Evolutionary conservation across 1,284 basidiomycete species (phyloP).

Genomic region (Ganoderma multipileum): DNA sequence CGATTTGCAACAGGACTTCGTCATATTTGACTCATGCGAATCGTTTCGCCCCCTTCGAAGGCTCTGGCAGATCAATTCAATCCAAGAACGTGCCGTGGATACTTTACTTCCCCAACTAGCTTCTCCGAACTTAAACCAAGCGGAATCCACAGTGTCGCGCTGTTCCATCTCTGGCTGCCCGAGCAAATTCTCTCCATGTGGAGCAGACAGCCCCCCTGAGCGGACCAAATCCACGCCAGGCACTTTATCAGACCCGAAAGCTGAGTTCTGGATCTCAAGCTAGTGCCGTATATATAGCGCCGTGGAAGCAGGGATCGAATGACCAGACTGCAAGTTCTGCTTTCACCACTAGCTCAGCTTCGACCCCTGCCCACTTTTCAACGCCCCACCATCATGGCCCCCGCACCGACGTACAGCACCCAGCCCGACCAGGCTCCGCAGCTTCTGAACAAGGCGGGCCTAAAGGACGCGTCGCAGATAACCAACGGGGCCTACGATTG

Average conservation of each 20-base stretch:
- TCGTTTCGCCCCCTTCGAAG: neutral
- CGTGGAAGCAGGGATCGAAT: neutral
- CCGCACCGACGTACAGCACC: slow-evolving; percentile 39
- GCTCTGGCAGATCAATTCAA: neutral
- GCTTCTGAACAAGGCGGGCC: slow-evolving; percentile 35
- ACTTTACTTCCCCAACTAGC: neutral
- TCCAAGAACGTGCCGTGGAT: neutral
- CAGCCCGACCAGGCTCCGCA: slow-evolving; percentile 36
- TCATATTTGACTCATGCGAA: neutral
- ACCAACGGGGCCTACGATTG: slow-evolving; percentile 40
- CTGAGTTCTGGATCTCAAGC: slow-evolving; percentile 1
- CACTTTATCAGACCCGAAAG: neutral
- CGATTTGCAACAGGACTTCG: neutral
- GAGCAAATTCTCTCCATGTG: too few relatives aligned
- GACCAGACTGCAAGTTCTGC: neutral
- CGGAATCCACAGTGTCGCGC: neutral
- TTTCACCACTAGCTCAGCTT: neutral
- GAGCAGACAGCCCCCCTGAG: slow-evolving; percentile 11
- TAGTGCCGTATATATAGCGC: slow-evolving; percentile 3
- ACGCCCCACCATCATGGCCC: slow-evolving; percentile 42
- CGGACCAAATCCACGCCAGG: slow-evolving; percentile 11
- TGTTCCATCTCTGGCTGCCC: neutral
- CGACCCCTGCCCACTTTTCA: neutral
- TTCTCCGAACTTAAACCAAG: neutral
- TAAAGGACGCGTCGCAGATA: slow-evolving; percentile 22